These are phyloP conservation scores for Plasmopara muralis DNA, from an alignment of 352 stramenopile genomes.

Conservation along the genomic window DNA sequence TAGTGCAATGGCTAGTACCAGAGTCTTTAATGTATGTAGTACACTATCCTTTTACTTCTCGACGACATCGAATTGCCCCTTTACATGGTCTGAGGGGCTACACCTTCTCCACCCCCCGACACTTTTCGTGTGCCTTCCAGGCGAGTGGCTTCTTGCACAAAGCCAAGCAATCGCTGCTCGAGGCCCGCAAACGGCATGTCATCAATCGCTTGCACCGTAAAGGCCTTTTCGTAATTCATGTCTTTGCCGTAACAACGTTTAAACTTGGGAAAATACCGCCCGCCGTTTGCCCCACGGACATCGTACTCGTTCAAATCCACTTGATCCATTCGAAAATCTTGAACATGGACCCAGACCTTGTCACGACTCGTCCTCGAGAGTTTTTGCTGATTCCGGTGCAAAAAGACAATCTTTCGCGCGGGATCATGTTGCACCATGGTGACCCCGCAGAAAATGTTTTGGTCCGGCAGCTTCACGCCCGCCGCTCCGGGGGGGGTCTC, in stretches of 20 bases:
- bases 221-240: conserved; percentile 56
- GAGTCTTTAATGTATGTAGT: no score
- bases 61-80: no score
- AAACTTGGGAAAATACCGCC: conserved; percentile 44
- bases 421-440: conserved; percentile 68
- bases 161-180: conserved; percentile 38
- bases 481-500: conserved; percentile 36
- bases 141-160: conserved; percentile 25
- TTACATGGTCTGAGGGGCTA: no score
- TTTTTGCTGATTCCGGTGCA: conserved; percentile 63
- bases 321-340: conserved; percentile 37
- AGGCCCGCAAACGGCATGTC: conserved; percentile 38
- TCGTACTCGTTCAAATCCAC: conserved; percentile 39
- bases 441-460: conserved; percentile 58
- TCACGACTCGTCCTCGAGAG: conserved; percentile 31
- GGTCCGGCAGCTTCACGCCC: conserved; percentile 31
- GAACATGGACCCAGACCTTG: conserved; percentile 40
- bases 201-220: conserved; percentile 36
- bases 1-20: no score
- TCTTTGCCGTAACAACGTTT: conserved; percentile 61
- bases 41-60: no score
- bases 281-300: conserved; percentile 51
- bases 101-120: no score
- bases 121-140: no score
- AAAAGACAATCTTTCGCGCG: conserved; percentile 37